Percentiles rank a stretch among this genome's conserved stretches.
Conservation (phyloP, 148 eudicot species). For the Gaultheria prostrata region DNA sequence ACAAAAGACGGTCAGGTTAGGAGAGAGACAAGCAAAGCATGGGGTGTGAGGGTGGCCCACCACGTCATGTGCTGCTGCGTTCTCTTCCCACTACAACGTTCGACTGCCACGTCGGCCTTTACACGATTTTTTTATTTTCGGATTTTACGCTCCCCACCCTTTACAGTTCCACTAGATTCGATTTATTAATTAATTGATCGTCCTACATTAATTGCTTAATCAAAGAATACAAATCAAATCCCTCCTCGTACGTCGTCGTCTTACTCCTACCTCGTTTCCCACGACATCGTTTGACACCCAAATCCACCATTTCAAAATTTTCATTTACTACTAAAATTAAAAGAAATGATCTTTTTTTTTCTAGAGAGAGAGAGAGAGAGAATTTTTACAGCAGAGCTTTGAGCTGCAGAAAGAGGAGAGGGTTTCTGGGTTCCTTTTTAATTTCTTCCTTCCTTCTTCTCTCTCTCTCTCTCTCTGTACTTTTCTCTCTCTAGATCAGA, state of each 20-base stretch:
- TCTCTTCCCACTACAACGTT: constrained; percentile 25
- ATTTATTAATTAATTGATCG: too few relatives aligned
- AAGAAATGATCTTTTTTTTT: too few relatives aligned
- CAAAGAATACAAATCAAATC: neutral
- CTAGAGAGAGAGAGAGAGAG: neutral
- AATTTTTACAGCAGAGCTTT: neutral
- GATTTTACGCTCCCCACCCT: neutral
- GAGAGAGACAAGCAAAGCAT: neutral
- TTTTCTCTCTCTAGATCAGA: constrained; percentile 17
- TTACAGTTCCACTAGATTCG: neutral
- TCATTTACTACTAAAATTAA: too few relatives aligned
- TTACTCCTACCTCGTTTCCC: neutral
- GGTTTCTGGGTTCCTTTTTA: neutral
- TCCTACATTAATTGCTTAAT: neutral
- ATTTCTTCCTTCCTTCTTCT: neutral
- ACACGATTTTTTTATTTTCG: neutral
- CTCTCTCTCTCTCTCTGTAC: neutral
- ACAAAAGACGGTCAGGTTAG: neutral
- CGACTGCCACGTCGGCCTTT: constrained; percentile 24
- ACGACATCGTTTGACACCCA: neutral
- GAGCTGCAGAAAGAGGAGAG: neutral
- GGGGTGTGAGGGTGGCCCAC: neutral
- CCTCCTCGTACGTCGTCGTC: neutral
- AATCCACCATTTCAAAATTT: neutral
- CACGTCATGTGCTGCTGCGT: neutral